These are phyloP conservation scores for Aspergillus transmontanensis DNA, from an alignment of 2,329 filamentous ascomycete genomes.

Conservation along the genomic window DNA sequence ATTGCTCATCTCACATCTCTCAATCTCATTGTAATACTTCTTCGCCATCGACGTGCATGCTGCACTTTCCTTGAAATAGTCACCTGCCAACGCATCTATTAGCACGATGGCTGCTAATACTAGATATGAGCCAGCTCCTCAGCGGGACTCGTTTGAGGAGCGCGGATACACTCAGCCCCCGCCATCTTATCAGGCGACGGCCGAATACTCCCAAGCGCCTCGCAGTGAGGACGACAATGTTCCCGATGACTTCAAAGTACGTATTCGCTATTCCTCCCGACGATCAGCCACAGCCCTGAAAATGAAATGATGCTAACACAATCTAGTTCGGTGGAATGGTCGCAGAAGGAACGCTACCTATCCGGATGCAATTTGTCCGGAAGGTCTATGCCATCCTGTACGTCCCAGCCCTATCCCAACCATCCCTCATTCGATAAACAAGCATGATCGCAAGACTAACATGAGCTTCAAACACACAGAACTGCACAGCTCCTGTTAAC, in stretches of 20 bases:
- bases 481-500: slow-evolving; percentile 92
- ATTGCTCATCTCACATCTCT: not conserved
- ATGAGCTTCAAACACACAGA: slow-evolving; percentile 34
- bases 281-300: not conserved
- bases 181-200: slow-evolving; percentile 73
- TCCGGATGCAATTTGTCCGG: slow-evolving; percentile 93
- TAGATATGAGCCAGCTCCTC: slow-evolving; percentile 81
- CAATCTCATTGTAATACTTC: not conserved
- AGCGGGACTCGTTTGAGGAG: slow-evolving; percentile 83
- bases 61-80: not conserved
- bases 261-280: not conserved
- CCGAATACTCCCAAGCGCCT: slow-evolving; percentile 63
- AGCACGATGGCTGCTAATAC: slow-evolving; percentile 69
- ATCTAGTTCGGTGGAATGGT: slow-evolving; percentile 85
- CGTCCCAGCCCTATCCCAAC: slow-evolving; percentile 29
- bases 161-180: slow-evolving; percentile 72
- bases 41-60: not conserved
- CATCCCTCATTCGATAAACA: not conserved
- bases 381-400: slow-evolving; percentile 96
- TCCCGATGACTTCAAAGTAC: slow-evolving; percentile 94
- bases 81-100: not conserved
- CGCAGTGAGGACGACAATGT: slow-evolving; percentile 86
- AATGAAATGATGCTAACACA: slow-evolving; percentile 14
- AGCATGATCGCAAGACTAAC: not conserved
- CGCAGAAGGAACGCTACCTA: slow-evolving; percentile 89